Base-by-base conservation (phyloP, 2,329 filamentous ascomycete genomes). In the Sporothrix variecibatus region DNA sequence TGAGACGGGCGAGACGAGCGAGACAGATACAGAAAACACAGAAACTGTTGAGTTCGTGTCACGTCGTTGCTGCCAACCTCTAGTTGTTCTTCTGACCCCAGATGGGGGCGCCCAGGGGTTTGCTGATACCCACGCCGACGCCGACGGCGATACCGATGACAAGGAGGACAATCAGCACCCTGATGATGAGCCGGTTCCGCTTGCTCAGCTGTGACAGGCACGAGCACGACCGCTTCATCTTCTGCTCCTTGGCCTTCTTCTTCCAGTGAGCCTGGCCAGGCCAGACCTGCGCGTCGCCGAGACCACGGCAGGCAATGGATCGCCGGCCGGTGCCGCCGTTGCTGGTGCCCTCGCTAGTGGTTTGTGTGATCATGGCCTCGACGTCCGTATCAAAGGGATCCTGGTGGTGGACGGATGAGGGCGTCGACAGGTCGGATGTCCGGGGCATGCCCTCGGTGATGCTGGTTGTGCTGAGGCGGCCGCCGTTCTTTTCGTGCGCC, bases 41-140 rank as follows among this genome's bases (percentile, higher is more conserved):
- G n/a, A 38, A 40, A 64, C n/a, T 6, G 15, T 34, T 3, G 56
- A 49, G 28, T 26, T 17, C 3, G 38, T 67, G n/a, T 28, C 38
- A 43, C 62, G n/a, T 34, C 34, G 1, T 34, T 26, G 7, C n/a
- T 26, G 2, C 4, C 31, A 12, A 4, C 53, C 67, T 53, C 46
- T 46, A 69, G 6, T 72, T 60, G 6, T 72, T 60, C 31, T 51
- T 28, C 67, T 73, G 62, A 3, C 74, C 72, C 88, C 88, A 91
- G 76, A 90, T 88, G 20, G 85, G 84, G n/a, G 88, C 88, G 15
- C 87, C 86, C 1, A 90, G 82, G 2, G 88, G 85, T 80, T 88
- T 90, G 84, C 88, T 90, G 77, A 91, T 84, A 68, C 89, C 89
- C 64, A 91, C 84, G 28, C 89, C 89, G 28, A 91, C 82, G 60